Percentiles rank a stretch among this genome's conserved stretches.
phyloP scores from a whole-genome alignment of 2,329 filamentous ascomycete species.

The Karstenula rhodostoma region DNA sequence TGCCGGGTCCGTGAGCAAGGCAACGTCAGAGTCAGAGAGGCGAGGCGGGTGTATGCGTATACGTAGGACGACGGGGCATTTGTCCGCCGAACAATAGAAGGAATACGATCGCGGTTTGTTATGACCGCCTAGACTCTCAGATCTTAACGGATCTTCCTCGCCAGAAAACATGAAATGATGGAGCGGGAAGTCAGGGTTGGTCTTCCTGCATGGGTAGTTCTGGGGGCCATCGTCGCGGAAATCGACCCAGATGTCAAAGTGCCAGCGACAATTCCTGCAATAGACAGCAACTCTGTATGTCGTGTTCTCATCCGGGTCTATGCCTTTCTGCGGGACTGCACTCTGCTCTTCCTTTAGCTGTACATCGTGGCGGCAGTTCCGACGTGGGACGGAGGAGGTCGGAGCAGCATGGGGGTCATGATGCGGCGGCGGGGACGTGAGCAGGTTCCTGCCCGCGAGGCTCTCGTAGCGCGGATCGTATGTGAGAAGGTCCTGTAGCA shows the following conservation, averaged over 20 bases:
- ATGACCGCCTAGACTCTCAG: constrained; percentile 26
- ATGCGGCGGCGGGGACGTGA: constrained; percentile 66
- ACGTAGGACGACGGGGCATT: constrained; percentile 63
- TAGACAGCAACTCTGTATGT: constrained; percentile 66
- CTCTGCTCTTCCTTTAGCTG: constrained; percentile 65
- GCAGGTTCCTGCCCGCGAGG: constrained; percentile 60
- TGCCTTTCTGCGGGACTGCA: constrained; percentile 54
- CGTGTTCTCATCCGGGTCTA: constrained; percentile 48
- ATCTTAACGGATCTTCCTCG: constrained; percentile 24
- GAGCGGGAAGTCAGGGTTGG: constrained; percentile 60
- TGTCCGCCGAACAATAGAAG: constrained; percentile 67
- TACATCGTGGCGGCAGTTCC: constrained; percentile 68
- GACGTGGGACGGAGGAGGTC: constrained; percentile 43
- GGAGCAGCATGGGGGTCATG: constrained; percentile 49
- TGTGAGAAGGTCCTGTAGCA: constrained; percentile 60
- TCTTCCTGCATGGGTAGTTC: constrained; percentile 51
- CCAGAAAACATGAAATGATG: constrained; percentile 64
- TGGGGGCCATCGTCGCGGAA: constrained; percentile 54
- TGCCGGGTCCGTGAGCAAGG: constrained; percentile 62
- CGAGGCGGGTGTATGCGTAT: constrained; percentile 63
- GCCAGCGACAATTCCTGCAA: constrained; percentile 68
- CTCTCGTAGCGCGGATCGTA: constrained; percentile 61
- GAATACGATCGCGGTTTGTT: constrained; percentile 36
- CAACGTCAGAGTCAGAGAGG: constrained; percentile 58
- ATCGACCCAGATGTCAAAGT: constrained; percentile 66